Evolutionary conservation across 2,329 filamentous ascomycete species (phyloP).

Genomic region (Diaporthe eres): DNA sequence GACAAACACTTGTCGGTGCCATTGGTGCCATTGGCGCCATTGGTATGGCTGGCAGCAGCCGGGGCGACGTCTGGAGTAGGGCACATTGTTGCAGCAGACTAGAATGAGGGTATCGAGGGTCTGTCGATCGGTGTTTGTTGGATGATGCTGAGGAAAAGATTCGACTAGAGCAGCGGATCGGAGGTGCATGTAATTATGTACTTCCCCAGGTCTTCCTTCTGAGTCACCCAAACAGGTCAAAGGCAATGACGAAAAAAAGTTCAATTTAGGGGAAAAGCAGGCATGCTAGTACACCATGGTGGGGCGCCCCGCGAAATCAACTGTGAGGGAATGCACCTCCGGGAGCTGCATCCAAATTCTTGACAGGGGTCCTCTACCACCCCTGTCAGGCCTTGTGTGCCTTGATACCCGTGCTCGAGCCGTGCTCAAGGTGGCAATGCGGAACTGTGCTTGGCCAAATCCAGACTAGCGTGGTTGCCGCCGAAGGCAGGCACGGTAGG

Average conservation of each 20-base stretch:
- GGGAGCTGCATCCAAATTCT: slow-evolving; percentile 25
- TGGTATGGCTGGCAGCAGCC: slow-evolving; percentile 1
- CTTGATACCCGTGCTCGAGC: background rate
- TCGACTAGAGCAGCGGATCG: background rate
- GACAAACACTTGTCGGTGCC: slow-evolving; percentile 27
- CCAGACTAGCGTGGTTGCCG: background rate
- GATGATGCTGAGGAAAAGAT: slow-evolving; percentile 15
- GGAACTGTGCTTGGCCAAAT: background rate
- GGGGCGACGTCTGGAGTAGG: slow-evolving; percentile 25
- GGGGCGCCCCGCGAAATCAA: slow-evolving; percentile 32
- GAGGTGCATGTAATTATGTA: slow-evolving; percentile 15
- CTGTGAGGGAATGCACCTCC: slow-evolving; percentile 7
- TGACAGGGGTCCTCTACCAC: background rate
- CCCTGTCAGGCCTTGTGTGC: background rate
- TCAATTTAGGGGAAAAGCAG: slow-evolving; percentile 28
- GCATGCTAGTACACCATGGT: slow-evolving; percentile 20
- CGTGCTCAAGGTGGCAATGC: background rate
- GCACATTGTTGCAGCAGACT: slow-evolving; percentile 20
- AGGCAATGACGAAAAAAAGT: slow-evolving; percentile 33
- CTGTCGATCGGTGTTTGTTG: slow-evolving; percentile 12
- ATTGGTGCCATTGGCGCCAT: slow-evolving; percentile 30
- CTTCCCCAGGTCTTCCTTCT: slow-evolving; percentile 32
- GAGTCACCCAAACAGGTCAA: slow-evolving; percentile 31
- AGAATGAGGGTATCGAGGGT: slow-evolving; percentile 13
- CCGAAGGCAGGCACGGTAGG: background rate